Conservation (phyloP, 768 basidiomycete species). For the Podaxis sp. region DNA sequence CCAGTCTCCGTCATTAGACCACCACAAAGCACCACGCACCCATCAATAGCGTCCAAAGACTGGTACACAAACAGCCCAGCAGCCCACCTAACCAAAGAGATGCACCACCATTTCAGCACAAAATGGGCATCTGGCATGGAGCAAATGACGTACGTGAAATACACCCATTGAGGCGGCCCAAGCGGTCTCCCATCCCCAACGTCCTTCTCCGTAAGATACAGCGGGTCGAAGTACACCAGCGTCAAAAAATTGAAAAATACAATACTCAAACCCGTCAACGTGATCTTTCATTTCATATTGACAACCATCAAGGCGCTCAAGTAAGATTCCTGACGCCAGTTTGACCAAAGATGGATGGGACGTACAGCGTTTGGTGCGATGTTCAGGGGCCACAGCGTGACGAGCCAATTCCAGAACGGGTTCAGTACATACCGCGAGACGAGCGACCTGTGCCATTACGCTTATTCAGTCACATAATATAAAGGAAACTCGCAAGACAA, state of each 20-base stretch:
- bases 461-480: conserved; percentile 9
- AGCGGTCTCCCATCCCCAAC: conserved; percentile 33
- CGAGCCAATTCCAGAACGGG: conserved; percentile 91
- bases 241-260: conserved; percentile 85
- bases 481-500: conserved; percentile 1
- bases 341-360: conserved; percentile 8
- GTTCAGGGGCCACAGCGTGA: conserved; percentile 80
- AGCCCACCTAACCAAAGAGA: conserved; percentile 62
- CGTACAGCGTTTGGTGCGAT: conserved; percentile 89
- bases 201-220: conserved; percentile 67
- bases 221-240: conserved; percentile 80
- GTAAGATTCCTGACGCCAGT: neutral
- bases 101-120: neutral
- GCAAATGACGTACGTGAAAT: conserved; percentile 68
- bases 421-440: conserved; percentile 74
- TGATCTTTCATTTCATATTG: conserved; percentile 59
- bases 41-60: conserved; percentile 85
- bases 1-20: conserved; percentile 14
- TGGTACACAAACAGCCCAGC: conserved; percentile 91
- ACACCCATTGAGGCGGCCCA: conserved; percentile 83
- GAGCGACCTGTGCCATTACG: conserved; percentile 53
- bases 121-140: neutral
- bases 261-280: conserved; percentile 77
- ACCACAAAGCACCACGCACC: conserved; percentile 43
- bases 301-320: neutral